phyloP scores from a whole-genome alignment of 2,329 filamentous ascomycete genomes.

The Fusarium sp. region DNA sequence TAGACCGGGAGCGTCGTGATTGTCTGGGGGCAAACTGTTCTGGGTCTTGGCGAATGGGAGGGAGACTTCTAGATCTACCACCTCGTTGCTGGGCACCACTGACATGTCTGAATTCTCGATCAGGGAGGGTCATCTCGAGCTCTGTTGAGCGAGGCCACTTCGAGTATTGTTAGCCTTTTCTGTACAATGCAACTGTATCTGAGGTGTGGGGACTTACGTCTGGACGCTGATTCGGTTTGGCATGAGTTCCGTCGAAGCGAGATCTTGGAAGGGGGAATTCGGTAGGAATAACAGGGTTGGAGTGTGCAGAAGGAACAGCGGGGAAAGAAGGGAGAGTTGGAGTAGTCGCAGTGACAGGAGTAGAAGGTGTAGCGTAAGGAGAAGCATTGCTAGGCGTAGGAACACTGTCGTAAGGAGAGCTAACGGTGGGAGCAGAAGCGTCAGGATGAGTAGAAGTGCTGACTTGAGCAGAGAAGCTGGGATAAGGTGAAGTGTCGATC shows the following conservation, averaged over 20 bases:
- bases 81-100: not conserved
- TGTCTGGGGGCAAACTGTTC: not conserved
- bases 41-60: not conserved
- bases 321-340: not conserved
- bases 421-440: not conserved
- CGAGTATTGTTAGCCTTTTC: not conserved
- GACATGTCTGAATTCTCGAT: not conserved
- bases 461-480: not conserved
- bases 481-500: not conserved
- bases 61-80: constrained; percentile 1
- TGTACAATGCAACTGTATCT: no score
- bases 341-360: not conserved
- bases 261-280: not conserved
- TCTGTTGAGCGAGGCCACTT: not conserved
- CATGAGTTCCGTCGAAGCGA: not conserved
- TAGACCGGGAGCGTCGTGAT: not conserved
- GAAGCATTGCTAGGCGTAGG: not conserved
- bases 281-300: not conserved
- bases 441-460: not conserved
- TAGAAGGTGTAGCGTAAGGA: not conserved
- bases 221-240: not conserved
- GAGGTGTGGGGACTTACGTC: not conserved
- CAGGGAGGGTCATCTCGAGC: not conserved
- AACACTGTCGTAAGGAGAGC: not conserved
- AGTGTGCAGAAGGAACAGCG: not conserved